A percentile compares a stretch with the other conserved stretches of the same genome.
Evolutionary conservation across 2,329 filamentous ascomycete species (phyloP).

Genomic region (Epichloe festucae): DNA sequence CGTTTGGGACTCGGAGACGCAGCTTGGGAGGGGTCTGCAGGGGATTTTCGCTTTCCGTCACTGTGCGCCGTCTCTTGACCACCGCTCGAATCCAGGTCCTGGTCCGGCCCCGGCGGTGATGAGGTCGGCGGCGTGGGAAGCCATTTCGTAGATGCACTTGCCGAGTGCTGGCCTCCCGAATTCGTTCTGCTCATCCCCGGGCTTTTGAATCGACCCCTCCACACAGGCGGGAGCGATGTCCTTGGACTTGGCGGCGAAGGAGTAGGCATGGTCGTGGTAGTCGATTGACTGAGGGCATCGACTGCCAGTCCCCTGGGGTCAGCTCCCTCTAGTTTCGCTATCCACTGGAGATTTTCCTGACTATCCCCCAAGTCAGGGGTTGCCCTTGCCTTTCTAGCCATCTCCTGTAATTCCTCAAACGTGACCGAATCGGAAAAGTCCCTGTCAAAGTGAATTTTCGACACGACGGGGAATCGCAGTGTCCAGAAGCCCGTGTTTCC

Average conservation of each 20-base stretch:
- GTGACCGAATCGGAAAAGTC: constrained; percentile 54
- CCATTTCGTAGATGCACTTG: not conserved
- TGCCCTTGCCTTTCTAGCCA: constrained; percentile 45
- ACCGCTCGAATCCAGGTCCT: not conserved
- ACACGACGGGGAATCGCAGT: constrained; percentile 62
- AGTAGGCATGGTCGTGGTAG: constrained; percentile 23
- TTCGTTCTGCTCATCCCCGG: not conserved
- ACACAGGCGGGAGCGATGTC: not conserved
- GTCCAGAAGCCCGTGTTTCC: constrained; percentile 58
- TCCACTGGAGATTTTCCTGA: constrained; percentile 49
- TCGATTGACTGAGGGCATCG: constrained; percentile 33
- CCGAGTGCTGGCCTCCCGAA: not conserved
- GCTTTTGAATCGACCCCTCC: not conserved
- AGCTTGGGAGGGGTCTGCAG: not conserved
- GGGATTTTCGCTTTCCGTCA: constrained; percentile 5
- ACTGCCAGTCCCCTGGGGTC: constrained; percentile 31
- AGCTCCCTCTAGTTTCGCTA: constrained; percentile 43
- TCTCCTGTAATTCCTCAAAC: constrained; percentile 55
- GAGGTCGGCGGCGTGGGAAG: constrained; percentile 8
- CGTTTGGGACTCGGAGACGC: constrained; percentile 10
- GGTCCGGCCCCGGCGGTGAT: not conserved
- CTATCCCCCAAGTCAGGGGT: constrained; percentile 37
- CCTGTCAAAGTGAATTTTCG: constrained; percentile 68
- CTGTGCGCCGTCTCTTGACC: not conserved
- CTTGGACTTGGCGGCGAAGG: constrained; percentile 17